phyloP scores from a whole-genome alignment of 2,329 filamentous ascomycete genomes.

The Fusarium sp. region DNA sequence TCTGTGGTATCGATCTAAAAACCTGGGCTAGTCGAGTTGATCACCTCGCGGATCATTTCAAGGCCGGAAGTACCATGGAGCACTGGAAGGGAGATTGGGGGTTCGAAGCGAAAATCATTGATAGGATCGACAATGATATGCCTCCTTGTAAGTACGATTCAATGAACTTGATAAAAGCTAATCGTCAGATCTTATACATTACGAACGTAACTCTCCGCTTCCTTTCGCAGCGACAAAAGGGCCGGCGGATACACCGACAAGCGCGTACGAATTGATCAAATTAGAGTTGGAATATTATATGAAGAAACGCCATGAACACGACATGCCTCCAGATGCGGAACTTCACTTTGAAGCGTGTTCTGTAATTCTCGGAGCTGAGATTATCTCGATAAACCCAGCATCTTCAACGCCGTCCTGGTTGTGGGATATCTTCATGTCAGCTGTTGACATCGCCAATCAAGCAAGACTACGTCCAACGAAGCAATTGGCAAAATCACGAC shows the following conservation, averaged over 20 bases:
- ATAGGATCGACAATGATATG: slow-evolving; percentile 58
- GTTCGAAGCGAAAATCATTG: slow-evolving; percentile 54
- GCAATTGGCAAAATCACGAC: slow-evolving; percentile 22
- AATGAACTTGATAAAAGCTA: background rate
- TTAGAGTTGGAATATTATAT: slow-evolving; percentile 39
- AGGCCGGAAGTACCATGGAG: slow-evolving; percentile 56
- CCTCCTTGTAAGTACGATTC: slow-evolving; percentile 52
- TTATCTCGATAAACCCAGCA: slow-evolving; percentile 30
- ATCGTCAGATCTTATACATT: slow-evolving; percentile 40
- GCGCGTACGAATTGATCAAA: slow-evolving; percentile 39
- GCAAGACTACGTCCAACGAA: slow-evolving; percentile 30
- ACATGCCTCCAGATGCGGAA: slow-evolving; percentile 24
- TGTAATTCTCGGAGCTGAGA: slow-evolving; percentile 28
- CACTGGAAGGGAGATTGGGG: slow-evolving; percentile 61
- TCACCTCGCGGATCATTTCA: slow-evolving; percentile 59
- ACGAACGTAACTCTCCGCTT: slow-evolving; percentile 37
- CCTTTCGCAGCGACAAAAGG: slow-evolving; percentile 38
- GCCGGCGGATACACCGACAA: slow-evolving; percentile 39
- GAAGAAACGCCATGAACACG: slow-evolving; percentile 22
- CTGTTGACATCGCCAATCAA: slow-evolving; percentile 29
- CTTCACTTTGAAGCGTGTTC: slow-evolving; percentile 40
- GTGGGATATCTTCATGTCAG: slow-evolving; percentile 41
- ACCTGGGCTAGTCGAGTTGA: slow-evolving; percentile 54
- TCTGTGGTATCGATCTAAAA: slow-evolving; percentile 54
- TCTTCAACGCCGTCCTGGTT: slow-evolving; percentile 29